Evolutionary conservation across 768 basidiomycete species (phyloP), one percentile per base, ranked within the genome.

Genomic region (Chlorophyllum brunneum): DNA sequence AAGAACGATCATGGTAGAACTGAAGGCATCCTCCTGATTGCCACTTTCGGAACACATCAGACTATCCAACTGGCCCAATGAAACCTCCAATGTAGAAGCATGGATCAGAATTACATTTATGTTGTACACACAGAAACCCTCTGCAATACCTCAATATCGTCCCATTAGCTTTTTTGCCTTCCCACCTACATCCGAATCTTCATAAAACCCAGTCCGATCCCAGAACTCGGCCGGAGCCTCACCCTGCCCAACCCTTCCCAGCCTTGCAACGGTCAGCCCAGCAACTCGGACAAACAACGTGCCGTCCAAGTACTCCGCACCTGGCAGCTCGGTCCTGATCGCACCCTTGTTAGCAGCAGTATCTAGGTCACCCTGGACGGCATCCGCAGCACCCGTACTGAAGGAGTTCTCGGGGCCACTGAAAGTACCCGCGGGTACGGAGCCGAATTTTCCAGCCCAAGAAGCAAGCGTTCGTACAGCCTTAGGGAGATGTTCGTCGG

Each of bases 261-360:
- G 68, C 50, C 73, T 65, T 50, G 74, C 68, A 20, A 72, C 69
- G 3, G 79, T 80, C 60, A 84, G 57, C 52, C 75, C 74, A 4
- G 83, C 85, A 0, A 70, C 69, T 39, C 84, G 70, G 31, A 84
- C 57, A 61, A 89, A 89, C 42, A 89, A 58, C 15, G 77, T 78
- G 7, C 86, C 86, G 61, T 88, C 86, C 24, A 77, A 57, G 34
- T 68, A 61, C 47, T 79, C 78, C 5, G 72, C 74, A n/a, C 77
- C 83, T 11, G 71, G 68, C 37, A 84, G 64, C 49, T 51, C 57
- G n/a, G 50, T 54, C 20, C 31, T 34, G 16, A 48, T 48, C 2
- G 11, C 18, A 4, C 46, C 47, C 24, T 37, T 36, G 7, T 3
- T 33, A 23, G n/a, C 31, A 24, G 46, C n/a, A 15, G 24, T 34